phyloP scores from a whole-genome alignment of 805 yeast genomes.

The Saturnispora quitensis region DNA sequence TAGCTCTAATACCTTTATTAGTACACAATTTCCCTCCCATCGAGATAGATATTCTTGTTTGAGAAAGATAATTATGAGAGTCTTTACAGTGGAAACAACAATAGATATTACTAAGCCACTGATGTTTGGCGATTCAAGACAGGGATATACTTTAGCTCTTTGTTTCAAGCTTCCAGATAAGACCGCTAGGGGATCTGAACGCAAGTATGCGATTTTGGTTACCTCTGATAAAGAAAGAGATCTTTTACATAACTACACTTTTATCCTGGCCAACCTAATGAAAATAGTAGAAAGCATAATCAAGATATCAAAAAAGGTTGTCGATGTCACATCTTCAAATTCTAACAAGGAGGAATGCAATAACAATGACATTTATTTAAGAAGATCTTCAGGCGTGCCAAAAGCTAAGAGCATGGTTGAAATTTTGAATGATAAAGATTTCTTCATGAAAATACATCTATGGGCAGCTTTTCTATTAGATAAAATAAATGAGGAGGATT shows the following conservation, averaged over 20 bases:
- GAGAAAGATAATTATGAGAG: slow-evolving; percentile 51
- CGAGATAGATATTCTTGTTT: slow-evolving; percentile 44
- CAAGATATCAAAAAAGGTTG: slow-evolving; percentile 17
- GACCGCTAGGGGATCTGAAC: slow-evolving; percentile 65
- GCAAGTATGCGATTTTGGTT: slow-evolving; percentile 55
- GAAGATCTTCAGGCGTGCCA: slow-evolving; percentile 43
- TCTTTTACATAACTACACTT: slow-evolving; percentile 47
- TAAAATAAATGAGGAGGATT: slow-evolving; percentile 11
- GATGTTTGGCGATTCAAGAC: slow-evolving; percentile 51
- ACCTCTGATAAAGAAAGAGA: slow-evolving; percentile 45
- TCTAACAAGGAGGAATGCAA: slow-evolving; percentile 19
- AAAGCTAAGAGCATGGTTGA: slow-evolving; percentile 48
- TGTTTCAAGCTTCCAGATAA: slow-evolving; percentile 55
- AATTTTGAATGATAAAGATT: slow-evolving; percentile 42
- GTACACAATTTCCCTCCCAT: slow-evolving; percentile 54
- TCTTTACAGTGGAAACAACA: slow-evolving; percentile 59
- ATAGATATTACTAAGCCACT: slow-evolving; percentile 51
- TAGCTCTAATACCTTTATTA: slow-evolving; percentile 28
- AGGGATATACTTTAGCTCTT: slow-evolving; percentile 52
- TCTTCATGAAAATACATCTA: slow-evolving; percentile 50
- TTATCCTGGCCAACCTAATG: slow-evolving; percentile 33
- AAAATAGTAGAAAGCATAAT: slow-evolving; percentile 34
- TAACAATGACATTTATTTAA: slow-evolving; percentile 43
- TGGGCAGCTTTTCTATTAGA: slow-evolving; percentile 51
- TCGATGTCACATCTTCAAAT: slow-evolving; percentile 12